phyloP scores from a whole-genome alignment of 2,329 filamentous ascomycete genomes.

The Malbranchea cinnamomea region DNA sequence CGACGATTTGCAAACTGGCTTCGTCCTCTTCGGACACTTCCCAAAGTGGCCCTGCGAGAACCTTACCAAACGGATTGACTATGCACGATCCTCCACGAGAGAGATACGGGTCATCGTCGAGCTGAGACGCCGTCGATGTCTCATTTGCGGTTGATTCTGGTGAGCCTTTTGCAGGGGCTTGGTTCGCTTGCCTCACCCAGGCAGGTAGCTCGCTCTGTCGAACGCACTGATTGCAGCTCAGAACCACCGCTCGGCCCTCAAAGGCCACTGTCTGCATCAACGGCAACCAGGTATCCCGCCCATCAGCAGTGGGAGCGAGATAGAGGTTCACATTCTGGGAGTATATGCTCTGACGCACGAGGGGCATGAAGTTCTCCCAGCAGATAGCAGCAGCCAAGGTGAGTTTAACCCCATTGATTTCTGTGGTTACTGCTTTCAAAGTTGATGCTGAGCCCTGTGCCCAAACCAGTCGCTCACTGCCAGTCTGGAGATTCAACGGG shows the following conservation, averaged over 20 bases:
- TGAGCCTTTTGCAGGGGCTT: background rate
- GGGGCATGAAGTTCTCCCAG: slow-evolving; percentile 95
- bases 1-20: slow-evolving; percentile 44
- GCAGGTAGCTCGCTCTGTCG: slow-evolving; percentile 41
- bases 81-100: slow-evolving; percentile 73
- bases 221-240: slow-evolving; percentile 74
- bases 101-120: slow-evolving; percentile 38
- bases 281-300: slow-evolving; percentile 63
- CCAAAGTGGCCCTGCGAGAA: slow-evolving; percentile 70
- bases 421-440: slow-evolving; percentile 62
- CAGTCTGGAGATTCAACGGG: slow-evolving; percentile 44
- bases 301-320: slow-evolving; percentile 79
- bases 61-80: slow-evolving; percentile 62
- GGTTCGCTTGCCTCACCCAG: slow-evolving; percentile 35
- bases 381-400: slow-evolving; percentile 81
- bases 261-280: slow-evolving; percentile 69
- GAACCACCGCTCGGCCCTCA: slow-evolving; percentile 73
- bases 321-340: slow-evolving; percentile 84
- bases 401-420: slow-evolving; percentile 62
- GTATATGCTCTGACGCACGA: slow-evolving; percentile 71
- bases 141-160: slow-evolving; percentile 2
- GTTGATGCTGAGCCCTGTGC: slow-evolving; percentile 69
- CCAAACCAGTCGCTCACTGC: slow-evolving; percentile 72
- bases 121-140: slow-evolving; percentile 6
- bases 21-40: slow-evolving; percentile 46